Evolutionary conservation across 768 basidiomycete species (phyloP).

Genomic region (Termitomyces titanicus): DNA sequence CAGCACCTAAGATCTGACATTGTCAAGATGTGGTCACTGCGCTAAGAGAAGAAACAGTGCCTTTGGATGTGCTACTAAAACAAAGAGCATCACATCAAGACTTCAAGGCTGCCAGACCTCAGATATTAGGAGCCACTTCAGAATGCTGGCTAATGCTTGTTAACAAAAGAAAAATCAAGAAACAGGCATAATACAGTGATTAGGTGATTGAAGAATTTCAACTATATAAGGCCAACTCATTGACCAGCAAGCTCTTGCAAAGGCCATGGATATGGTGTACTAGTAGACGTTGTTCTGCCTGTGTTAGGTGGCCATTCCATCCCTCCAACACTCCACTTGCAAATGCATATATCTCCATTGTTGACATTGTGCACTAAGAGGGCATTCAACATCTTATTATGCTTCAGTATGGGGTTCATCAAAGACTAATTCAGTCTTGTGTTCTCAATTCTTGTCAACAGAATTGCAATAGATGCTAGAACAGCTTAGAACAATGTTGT

Average conservation of each 20-base stretch:
- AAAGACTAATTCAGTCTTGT: slow-evolving; percentile 49
- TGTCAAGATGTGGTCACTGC: no score
- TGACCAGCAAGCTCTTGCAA: slow-evolving; percentile 35
- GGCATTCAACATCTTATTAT: slow-evolving; percentile 56
- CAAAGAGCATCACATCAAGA: no score
- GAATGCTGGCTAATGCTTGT: no score
- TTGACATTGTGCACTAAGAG: slow-evolving; percentile 52
- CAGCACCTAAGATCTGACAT: no score
- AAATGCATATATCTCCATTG: slow-evolving; percentile 49
- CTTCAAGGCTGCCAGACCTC: no score
- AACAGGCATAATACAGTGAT: no score
- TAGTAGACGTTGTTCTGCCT: slow-evolving; percentile 64
- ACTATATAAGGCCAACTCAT: no score
- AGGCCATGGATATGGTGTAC: slow-evolving; percentile 53
- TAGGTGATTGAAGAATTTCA: no score
- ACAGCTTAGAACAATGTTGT: slow-evolving; percentile 69
- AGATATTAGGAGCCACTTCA: no score
- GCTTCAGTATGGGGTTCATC: slow-evolving; percentile 66
- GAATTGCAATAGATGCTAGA: slow-evolving; percentile 38
- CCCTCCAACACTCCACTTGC: slow-evolving; percentile 57
- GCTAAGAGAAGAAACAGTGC: no score
- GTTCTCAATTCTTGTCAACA: slow-evolving; percentile 41
- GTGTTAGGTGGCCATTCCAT: slow-evolving; percentile 47
- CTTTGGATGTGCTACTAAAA: no score
- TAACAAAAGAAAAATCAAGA: no score